phyloP scores from a whole-genome alignment of 345 rosid genomes.

The Brassica rapa region DNA sequence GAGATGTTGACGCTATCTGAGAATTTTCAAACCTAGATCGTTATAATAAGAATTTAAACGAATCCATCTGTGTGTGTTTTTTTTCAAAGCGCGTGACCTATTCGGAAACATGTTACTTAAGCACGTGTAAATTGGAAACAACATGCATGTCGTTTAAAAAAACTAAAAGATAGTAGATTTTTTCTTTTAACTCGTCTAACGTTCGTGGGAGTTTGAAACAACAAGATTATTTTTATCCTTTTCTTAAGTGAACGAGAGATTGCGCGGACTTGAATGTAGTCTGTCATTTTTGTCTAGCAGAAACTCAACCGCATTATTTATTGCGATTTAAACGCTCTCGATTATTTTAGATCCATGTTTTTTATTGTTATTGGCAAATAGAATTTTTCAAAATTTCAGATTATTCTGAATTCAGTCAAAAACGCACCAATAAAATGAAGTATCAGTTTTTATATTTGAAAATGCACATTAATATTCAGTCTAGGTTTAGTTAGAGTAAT shows the following conservation, averaged over 20 bases:
- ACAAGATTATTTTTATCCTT: background rate
- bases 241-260: background rate
- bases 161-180: background rate
- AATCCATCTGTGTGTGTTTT: background rate
- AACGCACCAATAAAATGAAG: no score
- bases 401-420: no score
- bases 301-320: background rate
- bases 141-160: background rate
- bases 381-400: no score
- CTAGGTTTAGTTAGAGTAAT: no score
- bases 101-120: background rate
- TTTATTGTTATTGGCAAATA: background rate
- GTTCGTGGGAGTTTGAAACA: background rate
- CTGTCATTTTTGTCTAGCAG: background rate
- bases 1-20: background rate
- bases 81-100: background rate
- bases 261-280: background rate
- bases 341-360: background rate
- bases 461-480: no score
- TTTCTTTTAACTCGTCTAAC: background rate
- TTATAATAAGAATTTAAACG: background rate
- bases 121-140: constrained; percentile 9
- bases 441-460: no score
- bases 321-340: background rate
- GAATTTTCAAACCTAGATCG: background rate